Percentiles rank a stretch among this genome's conserved stretches.
Conservation (phyloP, 2,329 filamentous ascomycete genomes). For the Blastomyces gilchristii region DNA sequence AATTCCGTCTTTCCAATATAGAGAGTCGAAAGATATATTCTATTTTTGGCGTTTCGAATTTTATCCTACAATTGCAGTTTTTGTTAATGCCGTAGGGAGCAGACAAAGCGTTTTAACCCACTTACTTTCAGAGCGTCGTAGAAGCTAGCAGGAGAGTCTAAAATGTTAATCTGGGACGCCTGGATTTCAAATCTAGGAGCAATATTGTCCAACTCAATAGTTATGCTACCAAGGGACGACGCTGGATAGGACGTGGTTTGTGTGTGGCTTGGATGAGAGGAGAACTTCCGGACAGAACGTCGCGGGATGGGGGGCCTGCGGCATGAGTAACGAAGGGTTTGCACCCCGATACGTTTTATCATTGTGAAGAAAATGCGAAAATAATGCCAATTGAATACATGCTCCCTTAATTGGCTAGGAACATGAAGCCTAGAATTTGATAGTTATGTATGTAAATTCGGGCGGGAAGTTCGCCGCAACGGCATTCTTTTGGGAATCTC, state of each 20-base stretch:
- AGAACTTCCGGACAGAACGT: constrained; percentile 31
- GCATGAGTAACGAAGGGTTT: constrained; percentile 27
- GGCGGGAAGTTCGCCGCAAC: too few relatives aligned
- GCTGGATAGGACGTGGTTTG: constrained; percentile 20
- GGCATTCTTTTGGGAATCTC: too few relatives aligned
- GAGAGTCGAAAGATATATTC: constrained; percentile 88
- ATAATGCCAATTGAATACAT: not conserved
- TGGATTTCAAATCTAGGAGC: constrained; percentile 82
- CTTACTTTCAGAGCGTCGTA: constrained; percentile 78
- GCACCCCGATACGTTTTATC: constrained; percentile 33
- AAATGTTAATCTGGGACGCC: constrained; percentile 67
- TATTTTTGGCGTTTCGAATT: constrained; percentile 65
- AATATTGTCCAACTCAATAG: constrained; percentile 71
- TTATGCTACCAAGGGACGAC: constrained; percentile 49
- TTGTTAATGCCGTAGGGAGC: not conserved
- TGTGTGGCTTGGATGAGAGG: constrained; percentile 22
- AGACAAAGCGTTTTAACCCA: not conserved
- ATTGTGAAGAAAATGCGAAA: constrained; percentile 18
- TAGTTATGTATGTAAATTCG: not conserved
- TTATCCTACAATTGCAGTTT: constrained; percentile 47
- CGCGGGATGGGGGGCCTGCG: constrained; percentile 24
- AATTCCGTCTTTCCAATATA: constrained; percentile 92
- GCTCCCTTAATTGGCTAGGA: not conserved
- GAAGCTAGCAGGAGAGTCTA: constrained; percentile 76
- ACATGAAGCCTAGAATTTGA: not conserved